Evolutionary conservation across 305 asterid species (phyloP).

Genomic region (Lippia alba): DNA sequence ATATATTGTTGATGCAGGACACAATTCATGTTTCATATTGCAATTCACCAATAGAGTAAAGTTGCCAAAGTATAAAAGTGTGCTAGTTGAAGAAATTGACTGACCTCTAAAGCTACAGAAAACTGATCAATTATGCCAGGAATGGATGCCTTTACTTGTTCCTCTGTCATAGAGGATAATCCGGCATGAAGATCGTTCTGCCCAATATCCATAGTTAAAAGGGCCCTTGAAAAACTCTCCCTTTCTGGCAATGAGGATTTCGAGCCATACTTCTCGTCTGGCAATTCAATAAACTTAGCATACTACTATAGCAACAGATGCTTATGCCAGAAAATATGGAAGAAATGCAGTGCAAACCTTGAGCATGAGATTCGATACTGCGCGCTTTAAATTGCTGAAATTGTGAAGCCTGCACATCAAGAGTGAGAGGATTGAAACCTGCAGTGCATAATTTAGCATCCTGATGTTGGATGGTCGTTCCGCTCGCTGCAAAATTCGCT

Average conservation of each 20-base stretch:
- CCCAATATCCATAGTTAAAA: slow-evolving; percentile 37
- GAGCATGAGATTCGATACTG: slow-evolving; percentile 17
- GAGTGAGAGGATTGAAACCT: slow-evolving; percentile 39
- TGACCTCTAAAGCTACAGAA: slow-evolving; percentile 31
- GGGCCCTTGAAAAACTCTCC: slow-evolving; percentile 30
- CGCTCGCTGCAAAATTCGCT: slow-evolving; percentile 45
- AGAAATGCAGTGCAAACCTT: slow-evolving; percentile 15
- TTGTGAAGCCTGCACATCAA: slow-evolving; percentile 38
- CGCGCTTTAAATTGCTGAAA: slow-evolving; percentile 36
- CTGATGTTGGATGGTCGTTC: slow-evolving; percentile 41
- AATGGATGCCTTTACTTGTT: slow-evolving; percentile 28
- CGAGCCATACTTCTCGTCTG: not conserved
- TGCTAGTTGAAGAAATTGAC: not conserved
- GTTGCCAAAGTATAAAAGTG: no score
- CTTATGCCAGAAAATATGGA: not conserved
- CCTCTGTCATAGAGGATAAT: slow-evolving; percentile 18
- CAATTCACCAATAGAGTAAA: not conserved
- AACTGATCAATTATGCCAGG: slow-evolving; percentile 30
- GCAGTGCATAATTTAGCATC: slow-evolving; percentile 34
- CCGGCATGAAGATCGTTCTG: slow-evolving; percentile 43
- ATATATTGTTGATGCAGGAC: not conserved
- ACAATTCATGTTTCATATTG: not conserved
- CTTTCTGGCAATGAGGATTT: slow-evolving; percentile 24
- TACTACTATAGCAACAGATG: not conserved
- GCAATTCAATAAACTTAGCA: not conserved